Base-by-base conservation (phyloP, 306 rosid genomes). In the Sicyos edulis region DNA sequence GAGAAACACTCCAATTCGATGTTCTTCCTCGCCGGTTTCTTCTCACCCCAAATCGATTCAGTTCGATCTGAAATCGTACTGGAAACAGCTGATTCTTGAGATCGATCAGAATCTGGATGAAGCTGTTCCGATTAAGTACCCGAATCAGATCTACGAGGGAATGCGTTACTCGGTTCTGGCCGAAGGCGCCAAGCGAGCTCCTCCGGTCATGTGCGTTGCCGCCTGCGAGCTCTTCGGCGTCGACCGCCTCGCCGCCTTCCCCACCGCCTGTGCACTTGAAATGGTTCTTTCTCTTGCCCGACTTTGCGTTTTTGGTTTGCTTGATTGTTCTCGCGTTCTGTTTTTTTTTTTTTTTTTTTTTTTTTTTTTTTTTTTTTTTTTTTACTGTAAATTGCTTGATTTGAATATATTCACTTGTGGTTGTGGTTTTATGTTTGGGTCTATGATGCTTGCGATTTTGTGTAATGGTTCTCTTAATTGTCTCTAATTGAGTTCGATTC, bases 231-330 rank as follows among this genome's bases (percentile, higher is more conserved):
- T 88, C 78, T 84, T 92, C 59, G 92, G 98, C 8, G 88, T 87
- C 45, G 72, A 79, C 82, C 96, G 90, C 82, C 76, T 67, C 21
- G 96, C 92, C 9, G 96, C 96, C 29, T 92, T 87, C 80, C 98
- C 96, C 77, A 92, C 96, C 22, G 93, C 96, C 34, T 90, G 96
- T 63, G 96, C 98, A 29, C 96, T 92, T 12, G 96, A 92, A 85
- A 92, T 92, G 98, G 96, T 92, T 1, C 0, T 3, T 40, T 47
- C 69, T 44, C 73, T 10, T 42, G 10, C 16, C 49, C 59, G 19
- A 17, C 55, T 51, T 67, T 24, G 6, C 20, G 37, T 37, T 52
- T 49, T 55, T 8, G 37, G 47, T 12, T 69, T 13, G 42, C 24
- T 72, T 26, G 37, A 32, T n/a, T 56, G 20, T 54, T 55, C 12